Base-by-base conservation (phyloP, 768 basidiomycete species). In the Fibroporia radiculosa region DNA sequence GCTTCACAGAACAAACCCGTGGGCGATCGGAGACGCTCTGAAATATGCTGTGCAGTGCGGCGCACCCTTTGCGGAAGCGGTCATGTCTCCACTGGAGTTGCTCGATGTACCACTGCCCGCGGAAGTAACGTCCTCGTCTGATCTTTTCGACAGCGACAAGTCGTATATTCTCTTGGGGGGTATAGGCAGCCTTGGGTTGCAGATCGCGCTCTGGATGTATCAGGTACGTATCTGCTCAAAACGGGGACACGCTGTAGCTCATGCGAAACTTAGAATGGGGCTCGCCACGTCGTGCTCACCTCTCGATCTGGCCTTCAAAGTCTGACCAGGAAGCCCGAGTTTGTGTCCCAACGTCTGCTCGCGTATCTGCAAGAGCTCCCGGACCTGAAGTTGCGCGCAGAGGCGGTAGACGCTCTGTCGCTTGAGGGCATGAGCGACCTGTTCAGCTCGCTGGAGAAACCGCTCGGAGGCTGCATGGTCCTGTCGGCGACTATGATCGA, bases 191-290 rank as follows among this genome's bases (percentile, higher is more conserved):
- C 47, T 71, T 12, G 70, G 70, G 1, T 38, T 62, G 14, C 62
- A 66, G 22, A 47, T 67, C 19, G 68, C 70, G 6, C 41, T 68
- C 18, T 70, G 64, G 61, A 65, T 72, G 65, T 71, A 71, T 48
- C 43, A 64, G 56, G 70, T 70, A 23, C n/a, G n/a, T n/a, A n/a
- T n/a, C n/a, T n/a, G n/a, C n/a, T n/a, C n/a, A n/a, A n/a, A n/a
- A n/a, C 8, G 29, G n/a, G 10, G 29, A 31, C 29, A n/a, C n/a
- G 10, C n/a, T 31, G 10, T n/a, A 8, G 29, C 8, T 31, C 29
- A 31, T n/a, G n/a, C 8, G n/a, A 4, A 25, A 18, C n/a, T 14
- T 44, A 65, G 56, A 68, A 48, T 6, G 54, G 54, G 1, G 52
- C 54, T 3, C 36, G 49, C 18, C 19, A 51, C n/a, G 42, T 56